A percentile compares a stretch with the other conserved stretches of the same genome.
Conservation (phyloP, 805 yeast species). For the Kazachstania psychrophila region DNA sequence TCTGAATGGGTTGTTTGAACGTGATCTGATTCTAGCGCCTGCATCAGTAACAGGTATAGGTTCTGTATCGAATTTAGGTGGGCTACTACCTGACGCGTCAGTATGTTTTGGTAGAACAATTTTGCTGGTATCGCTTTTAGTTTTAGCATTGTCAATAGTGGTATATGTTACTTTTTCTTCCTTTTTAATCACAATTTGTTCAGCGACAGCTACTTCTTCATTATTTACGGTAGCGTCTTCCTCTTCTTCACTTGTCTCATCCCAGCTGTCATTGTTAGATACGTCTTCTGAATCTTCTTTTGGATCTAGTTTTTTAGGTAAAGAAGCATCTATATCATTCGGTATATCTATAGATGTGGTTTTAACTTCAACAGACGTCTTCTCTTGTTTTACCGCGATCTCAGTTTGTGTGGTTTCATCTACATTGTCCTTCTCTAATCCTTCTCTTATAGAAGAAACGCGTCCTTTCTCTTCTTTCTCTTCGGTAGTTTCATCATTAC, state of each 20-base stretch:
- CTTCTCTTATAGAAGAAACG: no score
- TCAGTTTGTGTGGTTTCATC: not conserved
- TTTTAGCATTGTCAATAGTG: not conserved
- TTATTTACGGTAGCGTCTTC: not conserved
- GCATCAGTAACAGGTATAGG: not conserved
- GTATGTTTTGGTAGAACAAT: slow-evolving; percentile 9
- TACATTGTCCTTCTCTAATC: not conserved
- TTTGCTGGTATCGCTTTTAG: slow-evolving; percentile 2
- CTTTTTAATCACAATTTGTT: no score
- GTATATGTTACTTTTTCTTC: not conserved
- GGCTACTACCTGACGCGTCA: not conserved
- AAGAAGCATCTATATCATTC: no score
- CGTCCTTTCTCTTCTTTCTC: not conserved
- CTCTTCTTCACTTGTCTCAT: slow-evolving; percentile 1
- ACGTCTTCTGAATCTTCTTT: not conserved
- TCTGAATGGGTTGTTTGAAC: slow-evolving; percentile 26
- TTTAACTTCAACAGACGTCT: no score
- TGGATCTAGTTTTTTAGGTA: no score
- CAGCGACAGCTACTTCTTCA: not conserved
- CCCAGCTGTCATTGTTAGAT: not conserved
- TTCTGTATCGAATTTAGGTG: not conserved
- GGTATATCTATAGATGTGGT: no score
- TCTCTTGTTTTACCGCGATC: no score
- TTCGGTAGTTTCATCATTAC: not conserved
- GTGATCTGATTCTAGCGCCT: slow-evolving; percentile 4